phyloP scores from a whole-genome alignment of 805 yeast genomes.

The Candida maesae region DNA sequence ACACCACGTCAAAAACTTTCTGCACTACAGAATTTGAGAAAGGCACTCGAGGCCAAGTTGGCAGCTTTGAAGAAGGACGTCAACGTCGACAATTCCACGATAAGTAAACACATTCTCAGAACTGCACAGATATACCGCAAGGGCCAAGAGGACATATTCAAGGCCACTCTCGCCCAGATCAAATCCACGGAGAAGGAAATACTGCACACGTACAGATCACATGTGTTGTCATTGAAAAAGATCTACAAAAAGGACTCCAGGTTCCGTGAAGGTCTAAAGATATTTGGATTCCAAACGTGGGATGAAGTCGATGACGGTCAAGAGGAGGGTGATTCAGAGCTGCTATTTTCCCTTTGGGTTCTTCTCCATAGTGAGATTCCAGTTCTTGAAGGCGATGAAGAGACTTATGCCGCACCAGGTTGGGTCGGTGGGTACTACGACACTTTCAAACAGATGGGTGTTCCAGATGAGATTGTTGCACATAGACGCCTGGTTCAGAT shows the following conservation, averaged over 20 bases:
- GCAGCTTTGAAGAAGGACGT: conserved; percentile 19
- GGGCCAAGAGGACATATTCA: conserved; percentile 48
- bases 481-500: conserved; percentile 6
- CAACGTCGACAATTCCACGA: conserved; percentile 1
- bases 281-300: conserved; percentile 44
- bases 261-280: conserved; percentile 44
- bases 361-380: conserved; percentile 10
- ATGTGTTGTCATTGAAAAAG: conserved; percentile 47
- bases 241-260: conserved; percentile 47
- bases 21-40: conserved; percentile 52
- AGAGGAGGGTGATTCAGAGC: conserved; percentile 39
- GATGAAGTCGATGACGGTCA: conserved; percentile 36
- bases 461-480: not conserved
- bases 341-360: conserved; percentile 19
- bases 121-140: conserved; percentile 42
- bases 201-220: conserved; percentile 38
- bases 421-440: conserved; percentile 13
- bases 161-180: conserved; percentile 38
- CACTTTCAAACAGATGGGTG: not conserved
- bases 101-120: conserved; percentile 23
- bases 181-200: conserved; percentile 48
- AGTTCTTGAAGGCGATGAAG: conserved; percentile 4
- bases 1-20: conserved; percentile 53
- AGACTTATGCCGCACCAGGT: conserved; percentile 14
- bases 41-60: conserved; percentile 50